Evolutionary conservation across 257 asterid genomes (phyloP).

Genomic region (Gentiana macrophylla): DNA sequence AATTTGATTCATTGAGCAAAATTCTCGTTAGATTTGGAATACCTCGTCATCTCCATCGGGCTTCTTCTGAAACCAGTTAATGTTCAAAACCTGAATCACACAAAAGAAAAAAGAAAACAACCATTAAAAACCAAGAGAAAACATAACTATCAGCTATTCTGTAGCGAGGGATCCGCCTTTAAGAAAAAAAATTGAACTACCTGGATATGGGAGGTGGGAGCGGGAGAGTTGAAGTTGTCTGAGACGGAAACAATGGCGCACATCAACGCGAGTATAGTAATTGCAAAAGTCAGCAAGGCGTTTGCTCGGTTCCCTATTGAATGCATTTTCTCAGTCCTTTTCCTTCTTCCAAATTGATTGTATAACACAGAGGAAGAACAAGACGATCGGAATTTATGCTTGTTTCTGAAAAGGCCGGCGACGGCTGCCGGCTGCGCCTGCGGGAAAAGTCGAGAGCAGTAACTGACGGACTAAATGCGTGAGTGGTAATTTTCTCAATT

Average conservation of each 20-base stretch:
- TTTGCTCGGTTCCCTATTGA: conserved; percentile 72
- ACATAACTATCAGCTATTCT: neutral
- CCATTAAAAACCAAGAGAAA: neutral
- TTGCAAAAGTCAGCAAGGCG: conserved; percentile 63
- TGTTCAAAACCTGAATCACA: conserved; percentile 44
- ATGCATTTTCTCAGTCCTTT: conserved; percentile 36
- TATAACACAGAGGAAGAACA: too few species aligned
- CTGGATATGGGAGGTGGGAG: conserved; percentile 69
- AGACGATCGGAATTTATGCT: too few species aligned
- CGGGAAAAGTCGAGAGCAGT: too few species aligned
- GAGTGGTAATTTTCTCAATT: too few species aligned
- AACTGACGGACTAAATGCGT: too few species aligned
- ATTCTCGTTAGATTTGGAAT: neutral
- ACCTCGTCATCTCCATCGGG: conserved; percentile 82
- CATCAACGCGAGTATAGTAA: conserved; percentile 78
- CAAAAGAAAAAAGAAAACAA: neutral
- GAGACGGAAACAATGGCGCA: conserved; percentile 86
- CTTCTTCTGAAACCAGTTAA: conserved; percentile 90
- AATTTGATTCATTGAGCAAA: too few species aligned
- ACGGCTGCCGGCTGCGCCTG: too few species aligned
- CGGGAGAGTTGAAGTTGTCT: conserved; percentile 65
- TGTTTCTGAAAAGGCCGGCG: too few species aligned
- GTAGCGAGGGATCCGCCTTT: conserved; percentile 4
- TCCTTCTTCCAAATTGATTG: too few species aligned
- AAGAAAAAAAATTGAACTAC: conserved; percentile 18